Evolutionary conservation across 169 alveolate genomes (phyloP), one percentile per base, ranked within the genome.

Genomic region (Eimeria acervulina): DNA sequence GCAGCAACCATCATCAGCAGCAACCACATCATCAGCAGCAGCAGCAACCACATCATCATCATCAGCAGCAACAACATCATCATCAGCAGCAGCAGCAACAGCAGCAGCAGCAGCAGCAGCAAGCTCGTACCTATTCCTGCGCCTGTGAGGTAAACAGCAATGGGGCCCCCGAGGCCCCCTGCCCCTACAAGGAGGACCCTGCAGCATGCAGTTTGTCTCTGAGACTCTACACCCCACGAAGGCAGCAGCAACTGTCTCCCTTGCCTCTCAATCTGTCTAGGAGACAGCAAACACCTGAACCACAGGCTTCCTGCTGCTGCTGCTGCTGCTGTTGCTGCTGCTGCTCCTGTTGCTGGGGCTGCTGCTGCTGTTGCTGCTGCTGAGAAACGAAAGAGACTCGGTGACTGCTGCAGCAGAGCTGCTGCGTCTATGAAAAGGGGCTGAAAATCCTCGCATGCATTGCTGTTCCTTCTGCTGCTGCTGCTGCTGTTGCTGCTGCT

Each of bases 131-230:
- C 99, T 40, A 99, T 97, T 21, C 99, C 99, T 63, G 99, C 99
- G n/a, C 99, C 99, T 15, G 99, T 98, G 66, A 99, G 97, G 95
- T 99, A 99, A 76, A 98, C 96, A 21, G 98, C 95, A 44, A 99
- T 98, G 21, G 99, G 99, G 31, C 99, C 98, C 26, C 99, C 99
- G 23, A 99, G 97, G 26, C 99, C 99, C 80, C 99, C 99, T 40
- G 99, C 99, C 40, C 99, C 99, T 6, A 99, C 97, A 1, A 99
- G 97, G 66, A 99, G 96, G 42, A 99, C 99, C 90, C 98, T 98
- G 38, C 99, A 96, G 52, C 97, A 85, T 70, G 96, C 97, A 44
- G 98, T 66, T 93, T 96, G 95, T 63, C 90, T 61, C 95, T 98
- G 98, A 3, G 99, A 99, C 66, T 97, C 95, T 21, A 97, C 92